phyloP scores from a whole-genome alignment of 805 yeast genomes.

The Teunomyces gatunensis region DNA sequence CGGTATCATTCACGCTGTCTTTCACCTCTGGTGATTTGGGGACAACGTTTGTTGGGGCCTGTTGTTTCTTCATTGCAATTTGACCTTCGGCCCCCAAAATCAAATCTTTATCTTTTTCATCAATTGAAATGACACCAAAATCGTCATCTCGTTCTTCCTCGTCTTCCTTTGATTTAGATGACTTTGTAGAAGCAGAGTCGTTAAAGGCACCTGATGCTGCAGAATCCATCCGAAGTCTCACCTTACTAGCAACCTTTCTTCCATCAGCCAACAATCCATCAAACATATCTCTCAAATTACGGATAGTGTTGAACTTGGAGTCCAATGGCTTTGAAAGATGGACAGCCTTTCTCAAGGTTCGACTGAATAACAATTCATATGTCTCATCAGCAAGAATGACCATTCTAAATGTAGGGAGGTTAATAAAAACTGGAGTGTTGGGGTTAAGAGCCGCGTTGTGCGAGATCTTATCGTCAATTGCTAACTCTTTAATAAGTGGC shows the following conservation, averaged over 20 bases:
- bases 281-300: constrained; percentile 79
- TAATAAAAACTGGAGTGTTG: constrained; percentile 66
- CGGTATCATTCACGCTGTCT: constrained; percentile 9
- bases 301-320: constrained; percentile 45
- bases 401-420: constrained; percentile 90
- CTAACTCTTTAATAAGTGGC: constrained; percentile 34
- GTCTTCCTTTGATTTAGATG: constrained; percentile 25
- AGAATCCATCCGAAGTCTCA: constrained; percentile 82
- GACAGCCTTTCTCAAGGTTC: constrained; percentile 63
- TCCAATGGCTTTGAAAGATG: constrained; percentile 59
- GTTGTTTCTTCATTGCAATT: constrained; percentile 16
- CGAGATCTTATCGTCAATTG: constrained; percentile 36
- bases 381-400: constrained; percentile 92
- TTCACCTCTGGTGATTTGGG: neutral
- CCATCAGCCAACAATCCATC: constrained; percentile 93
- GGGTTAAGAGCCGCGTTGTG: constrained; percentile 87
- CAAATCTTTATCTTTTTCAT: constrained; percentile 46
- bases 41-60: constrained; percentile 2
- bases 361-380: constrained; percentile 77
- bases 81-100: constrained; percentile 51
- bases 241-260: constrained; percentile 83
- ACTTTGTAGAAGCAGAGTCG: constrained; percentile 25
- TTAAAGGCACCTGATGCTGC: constrained; percentile 22
- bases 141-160: constrained; percentile 53
- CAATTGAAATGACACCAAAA: constrained; percentile 37